These are phyloP conservation scores for Breynia disticha DNA, from an alignment of 441 rosid genomes.

Conservation along the genomic window DNA sequence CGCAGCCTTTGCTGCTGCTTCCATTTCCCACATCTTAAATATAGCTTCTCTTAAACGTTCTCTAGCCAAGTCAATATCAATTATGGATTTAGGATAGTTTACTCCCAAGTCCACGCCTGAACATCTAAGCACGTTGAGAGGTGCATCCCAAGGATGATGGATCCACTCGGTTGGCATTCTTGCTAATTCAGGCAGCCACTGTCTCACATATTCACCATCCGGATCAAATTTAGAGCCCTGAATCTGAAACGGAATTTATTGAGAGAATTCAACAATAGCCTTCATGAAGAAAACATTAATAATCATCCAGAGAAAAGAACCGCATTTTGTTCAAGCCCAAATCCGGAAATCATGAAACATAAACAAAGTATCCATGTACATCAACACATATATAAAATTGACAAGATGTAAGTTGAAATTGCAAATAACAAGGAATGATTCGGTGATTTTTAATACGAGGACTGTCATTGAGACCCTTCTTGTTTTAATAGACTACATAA, in stretches of 20 bases:
- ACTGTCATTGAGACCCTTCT: too few species aligned
- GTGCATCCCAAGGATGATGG: constrained; percentile 93
- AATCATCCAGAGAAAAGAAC: too few species aligned
- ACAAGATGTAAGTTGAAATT: too few species aligned
- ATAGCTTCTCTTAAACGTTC: constrained; percentile 57
- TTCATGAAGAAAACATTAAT: neutral
- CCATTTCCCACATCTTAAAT: constrained; percentile 69
- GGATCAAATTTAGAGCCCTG: constrained; percentile 78
- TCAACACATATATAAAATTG: too few species aligned
- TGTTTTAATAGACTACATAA: too few species aligned
- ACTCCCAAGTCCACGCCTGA: constrained; percentile 76
- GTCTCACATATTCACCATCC: constrained; percentile 78
- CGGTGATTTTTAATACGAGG: too few species aligned
- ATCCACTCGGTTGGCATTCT: constrained; percentile 88
- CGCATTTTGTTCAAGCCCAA: too few species aligned
- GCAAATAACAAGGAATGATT: too few species aligned
- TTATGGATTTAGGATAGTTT: constrained; percentile 70
- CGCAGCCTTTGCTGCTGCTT: constrained; percentile 40
- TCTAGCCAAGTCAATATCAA: constrained; percentile 60
- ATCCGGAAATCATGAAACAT: too few species aligned
- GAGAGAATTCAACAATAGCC: neutral
- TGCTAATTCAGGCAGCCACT: constrained; percentile 87
- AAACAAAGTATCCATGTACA: too few species aligned
- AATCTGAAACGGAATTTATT: constrained; percentile 34
- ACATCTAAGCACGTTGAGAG: constrained; percentile 46